Evolutionary conservation across 108 stramenopile genomes (phyloP), one percentile per base, ranked within the genome.

Genomic region (Epipyxis sp.): DNA sequence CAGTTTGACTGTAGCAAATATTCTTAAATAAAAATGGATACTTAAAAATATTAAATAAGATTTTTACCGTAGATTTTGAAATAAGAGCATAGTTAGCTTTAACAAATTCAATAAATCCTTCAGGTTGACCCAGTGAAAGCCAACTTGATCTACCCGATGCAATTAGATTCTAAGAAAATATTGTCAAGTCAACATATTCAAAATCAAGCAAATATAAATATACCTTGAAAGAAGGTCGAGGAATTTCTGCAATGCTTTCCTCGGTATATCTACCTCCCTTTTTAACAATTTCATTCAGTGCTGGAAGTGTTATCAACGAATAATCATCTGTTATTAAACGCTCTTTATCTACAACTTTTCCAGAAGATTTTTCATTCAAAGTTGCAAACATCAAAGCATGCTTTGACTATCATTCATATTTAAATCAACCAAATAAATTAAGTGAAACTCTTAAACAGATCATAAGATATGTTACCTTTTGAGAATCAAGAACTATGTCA

Each of bases 241-340:
- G 20, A 16, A 40, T 41, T n/a, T n/a, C n/a, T 16, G 32, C 44
- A 37, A 74, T 74, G 34, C 13, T 39, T 39, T 74, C 71, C 25
- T 10, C 32, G 40, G 6, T 32, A 25, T 35, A 74, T 10, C 71
- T 37, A 27, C 71, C 71, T 10, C 71, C 71, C 43, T 74, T 74
- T 32, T 25, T 46, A 27, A 74, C 71, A 37, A 74, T 74, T 37
- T 74, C 71, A 10, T 42, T 6, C 3, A 74, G 50, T 29, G 25
- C 71, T 13, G 71, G 71, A 13, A 74, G 71, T 10, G 6, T 10
- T 13, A 43, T 34, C 13, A 39, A 13, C n/a, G 6, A 39, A 46
- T n/a, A 74, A 6, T 74, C 71, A 29, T 39, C 41, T 13, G 43
- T 37, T 32, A 27, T 42, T 16, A 43, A 37, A n/a, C n/a, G n/a